phyloP scores from a whole-genome alignment of 495 filamentous ascomycete genomes.

The Aspergillus indologenus region DNA sequence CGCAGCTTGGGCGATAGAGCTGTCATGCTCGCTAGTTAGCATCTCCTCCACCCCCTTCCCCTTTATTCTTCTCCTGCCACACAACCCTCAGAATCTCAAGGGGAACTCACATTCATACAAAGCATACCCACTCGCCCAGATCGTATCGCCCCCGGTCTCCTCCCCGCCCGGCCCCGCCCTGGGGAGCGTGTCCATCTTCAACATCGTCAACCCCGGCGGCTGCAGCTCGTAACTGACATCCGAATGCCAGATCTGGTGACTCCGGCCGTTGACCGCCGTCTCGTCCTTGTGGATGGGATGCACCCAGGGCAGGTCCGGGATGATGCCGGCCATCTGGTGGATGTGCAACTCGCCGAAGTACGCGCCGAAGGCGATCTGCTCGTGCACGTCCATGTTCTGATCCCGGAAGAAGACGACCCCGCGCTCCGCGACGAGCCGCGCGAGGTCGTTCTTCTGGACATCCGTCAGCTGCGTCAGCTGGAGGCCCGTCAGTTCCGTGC shows the following conservation, averaged over 20 bases:
- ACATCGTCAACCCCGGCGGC: constrained; percentile 30
- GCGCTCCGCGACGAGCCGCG: constrained; percentile 42
- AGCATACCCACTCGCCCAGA: constrained; percentile 23
- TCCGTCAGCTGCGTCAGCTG: constrained; percentile 39
- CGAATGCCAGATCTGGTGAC: constrained; percentile 21
- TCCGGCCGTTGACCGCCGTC: constrained; percentile 13
- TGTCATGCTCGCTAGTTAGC: background rate
- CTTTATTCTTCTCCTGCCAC: too few relatives aligned
- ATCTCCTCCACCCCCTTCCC: too few relatives aligned
- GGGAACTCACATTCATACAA: constrained; percentile 16
- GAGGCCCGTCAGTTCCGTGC: constrained; percentile 39
- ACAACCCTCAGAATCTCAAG: too few relatives aligned
- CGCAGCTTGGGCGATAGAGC: constrained; percentile 25
- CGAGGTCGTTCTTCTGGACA: constrained; percentile 41
- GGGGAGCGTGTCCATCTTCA: constrained; percentile 26
- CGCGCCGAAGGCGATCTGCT: constrained; percentile 24
- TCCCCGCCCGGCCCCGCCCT: constrained; percentile 10
- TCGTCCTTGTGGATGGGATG: constrained; percentile 13
- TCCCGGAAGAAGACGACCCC: constrained; percentile 44
- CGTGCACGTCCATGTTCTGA: constrained; percentile 35
- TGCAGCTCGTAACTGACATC: constrained; percentile 32
- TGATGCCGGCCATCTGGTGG: constrained; percentile 14
- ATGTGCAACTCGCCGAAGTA: constrained; percentile 21
- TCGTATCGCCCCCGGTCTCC: constrained; percentile 26
- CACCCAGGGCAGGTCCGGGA: constrained; percentile 14